Evolutionary conservation across 2,329 filamentous ascomycete genomes (phyloP).

Genomic region (Pseudogymnoascus sp.): DNA sequence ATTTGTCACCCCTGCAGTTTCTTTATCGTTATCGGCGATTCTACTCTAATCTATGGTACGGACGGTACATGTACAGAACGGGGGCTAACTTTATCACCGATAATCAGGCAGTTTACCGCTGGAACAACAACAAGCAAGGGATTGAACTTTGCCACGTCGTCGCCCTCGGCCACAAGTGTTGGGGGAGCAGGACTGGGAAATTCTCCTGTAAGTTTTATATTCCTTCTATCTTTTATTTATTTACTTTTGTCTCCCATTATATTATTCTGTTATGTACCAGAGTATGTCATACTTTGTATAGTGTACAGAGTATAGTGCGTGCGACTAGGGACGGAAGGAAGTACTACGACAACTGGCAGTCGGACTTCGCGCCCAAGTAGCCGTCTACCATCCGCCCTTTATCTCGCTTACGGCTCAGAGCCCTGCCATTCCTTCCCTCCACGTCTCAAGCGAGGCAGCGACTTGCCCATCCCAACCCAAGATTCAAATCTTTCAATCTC

Average conservation of each 20-base stretch:
- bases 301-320: background rate
- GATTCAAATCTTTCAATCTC: constrained; percentile 12
- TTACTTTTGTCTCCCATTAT: constrained; percentile 2
- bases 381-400: constrained; percentile 15
- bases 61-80: constrained; percentile 6
- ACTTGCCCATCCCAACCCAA: constrained; percentile 9
- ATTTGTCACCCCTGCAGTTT: constrained; percentile 18
- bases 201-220: constrained; percentile 45
- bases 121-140: constrained; percentile 23
- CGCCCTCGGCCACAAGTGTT: constrained; percentile 53
- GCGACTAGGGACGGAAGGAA: background rate
- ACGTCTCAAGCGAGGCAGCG: constrained; percentile 8
- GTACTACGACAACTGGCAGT: constrained; percentile 5
- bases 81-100: constrained; percentile 22
- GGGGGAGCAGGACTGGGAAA: constrained; percentile 48
- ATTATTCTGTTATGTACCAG: background rate
- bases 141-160: constrained; percentile 48
- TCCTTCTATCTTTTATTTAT: constrained; percentile 14
- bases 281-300: background rate
- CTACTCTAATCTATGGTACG: constrained; percentile 13
- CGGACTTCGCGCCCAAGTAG: constrained; percentile 13
- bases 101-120: constrained; percentile 11
- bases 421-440: background rate
- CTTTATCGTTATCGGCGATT: constrained; percentile 16
- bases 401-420: constrained; percentile 7